Conservation (phyloP, 2,329 filamentous ascomycete genomes). For the Chrysoporthe cubensis region DNA sequence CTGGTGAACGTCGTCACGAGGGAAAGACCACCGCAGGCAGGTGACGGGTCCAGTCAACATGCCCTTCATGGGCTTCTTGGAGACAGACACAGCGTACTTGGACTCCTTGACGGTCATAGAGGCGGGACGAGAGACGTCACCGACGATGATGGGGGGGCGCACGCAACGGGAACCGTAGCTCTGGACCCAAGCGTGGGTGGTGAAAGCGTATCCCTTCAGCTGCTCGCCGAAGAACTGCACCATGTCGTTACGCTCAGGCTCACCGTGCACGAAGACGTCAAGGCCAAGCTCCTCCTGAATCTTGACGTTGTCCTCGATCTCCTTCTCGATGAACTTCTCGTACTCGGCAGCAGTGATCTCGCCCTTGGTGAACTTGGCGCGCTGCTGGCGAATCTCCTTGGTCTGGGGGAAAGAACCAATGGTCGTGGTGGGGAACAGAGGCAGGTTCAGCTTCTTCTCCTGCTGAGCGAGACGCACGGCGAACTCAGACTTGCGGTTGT, state of each 20-base stretch:
- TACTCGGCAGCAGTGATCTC: conserved; percentile 93
- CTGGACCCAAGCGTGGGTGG: conserved; percentile 97
- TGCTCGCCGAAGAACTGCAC: conserved; percentile 99
- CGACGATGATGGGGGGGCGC: conserved; percentile 96
- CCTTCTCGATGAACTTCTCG: conserved; percentile 99
- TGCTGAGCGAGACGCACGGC: conserved; percentile 82
- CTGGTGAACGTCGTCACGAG: conserved; percentile 99
- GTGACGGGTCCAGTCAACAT: conserved; percentile 99
- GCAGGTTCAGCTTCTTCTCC: conserved; percentile 89
- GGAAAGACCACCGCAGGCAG: conserved; percentile 99
- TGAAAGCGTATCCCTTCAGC: conserved; percentile 96
- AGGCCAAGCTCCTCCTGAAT: conserved; percentile 98
- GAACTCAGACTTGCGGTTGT: conserved; percentile 94
- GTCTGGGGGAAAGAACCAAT: conserved; percentile 99
- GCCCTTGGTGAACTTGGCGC: conserved; percentile 98
- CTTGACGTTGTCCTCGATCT: conserved; percentile 93
- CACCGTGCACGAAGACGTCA: conserved; percentile 96
- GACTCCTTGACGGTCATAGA: conserved; percentile 99
- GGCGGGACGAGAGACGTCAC: conserved; percentile 94
- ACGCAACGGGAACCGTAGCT: conserved; percentile 98
- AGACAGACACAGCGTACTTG: conserved; percentile 95
- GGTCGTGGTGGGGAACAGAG: conserved; percentile 97
- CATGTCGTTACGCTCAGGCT: conserved; percentile 99
- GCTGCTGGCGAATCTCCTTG: conserved; percentile 94
- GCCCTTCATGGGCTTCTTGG: conserved; percentile 99